Conservation (phyloP, 2,329 filamentous ascomycete species). For the Diaporthe vexans region DNA sequence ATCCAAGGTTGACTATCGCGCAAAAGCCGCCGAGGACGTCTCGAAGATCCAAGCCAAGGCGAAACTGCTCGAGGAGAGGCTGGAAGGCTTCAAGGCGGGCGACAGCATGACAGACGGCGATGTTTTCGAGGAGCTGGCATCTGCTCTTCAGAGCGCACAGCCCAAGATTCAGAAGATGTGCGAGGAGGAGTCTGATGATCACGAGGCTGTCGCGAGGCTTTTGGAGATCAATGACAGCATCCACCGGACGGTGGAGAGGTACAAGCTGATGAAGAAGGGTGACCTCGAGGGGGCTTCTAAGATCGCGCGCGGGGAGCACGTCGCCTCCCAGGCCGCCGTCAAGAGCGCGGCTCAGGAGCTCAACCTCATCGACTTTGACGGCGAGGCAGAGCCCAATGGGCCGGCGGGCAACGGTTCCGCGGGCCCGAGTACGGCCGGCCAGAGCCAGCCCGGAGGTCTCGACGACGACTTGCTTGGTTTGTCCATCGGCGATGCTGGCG, state of each 20-base stretch:
- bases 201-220: slow-evolving; percentile 94
- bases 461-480: slow-evolving; percentile 94
- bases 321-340: slow-evolving; percentile 58
- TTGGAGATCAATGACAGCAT: slow-evolving; percentile 99
- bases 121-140: slow-evolving; percentile 86
- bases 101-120: slow-evolving; percentile 81
- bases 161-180: slow-evolving; percentile 99
- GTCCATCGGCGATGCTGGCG: slow-evolving; percentile 76
- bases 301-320: slow-evolving; percentile 82
- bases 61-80: slow-evolving; percentile 89
- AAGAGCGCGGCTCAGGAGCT: slow-evolving; percentile 79
- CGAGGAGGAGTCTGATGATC: slow-evolving; percentile 97
- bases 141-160: slow-evolving; percentile 90
- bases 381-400: slow-evolving; percentile 68
- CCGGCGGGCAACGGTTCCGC: slow-evolving; percentile 48
- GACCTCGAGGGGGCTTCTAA: slow-evolving; percentile 87
- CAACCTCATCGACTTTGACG: slow-evolving; percentile 93
- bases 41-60: slow-evolving; percentile 97
- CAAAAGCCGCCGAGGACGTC: slow-evolving; percentile 96
- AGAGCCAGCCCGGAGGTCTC: slow-evolving; percentile 70
- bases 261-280: slow-evolving; percentile 96
- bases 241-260: slow-evolving; percentile 94
- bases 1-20: slow-evolving; percentile 96
- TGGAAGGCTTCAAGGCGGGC: slow-evolving; percentile 85
- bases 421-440: slow-evolving; percentile 54